phyloP scores from a whole-genome alignment of 805 yeast species.

The Pichia cabralensis region DNA sequence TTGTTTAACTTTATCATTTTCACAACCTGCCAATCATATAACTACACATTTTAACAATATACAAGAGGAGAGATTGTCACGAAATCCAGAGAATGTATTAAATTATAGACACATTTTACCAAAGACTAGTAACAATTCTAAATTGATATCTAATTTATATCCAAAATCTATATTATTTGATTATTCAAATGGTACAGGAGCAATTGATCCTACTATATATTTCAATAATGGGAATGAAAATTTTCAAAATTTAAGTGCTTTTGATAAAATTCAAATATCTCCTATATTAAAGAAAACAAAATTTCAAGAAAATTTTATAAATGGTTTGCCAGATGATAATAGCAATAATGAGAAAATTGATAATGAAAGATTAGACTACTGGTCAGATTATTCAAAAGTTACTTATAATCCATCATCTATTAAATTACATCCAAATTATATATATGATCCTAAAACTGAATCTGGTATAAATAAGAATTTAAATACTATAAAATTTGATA shows the following conservation, averaged over 20 bases:
- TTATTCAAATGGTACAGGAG: slow-evolving; percentile 64
- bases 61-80: slow-evolving; percentile 58
- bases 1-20: slow-evolving; percentile 58
- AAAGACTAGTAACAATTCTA: slow-evolving; percentile 19
- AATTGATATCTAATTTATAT: slow-evolving; percentile 45
- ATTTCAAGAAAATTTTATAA: slow-evolving; percentile 58
- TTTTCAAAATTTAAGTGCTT: slow-evolving; percentile 4
- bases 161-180: slow-evolving; percentile 86
- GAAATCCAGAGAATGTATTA: not conserved
- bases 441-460: slow-evolving; percentile 30
- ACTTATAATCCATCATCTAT: slow-evolving; percentile 55
- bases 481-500: slow-evolving; percentile 33
- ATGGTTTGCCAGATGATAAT: slow-evolving; percentile 26
- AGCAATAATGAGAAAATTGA: slow-evolving; percentile 30
- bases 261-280: slow-evolving; percentile 21
- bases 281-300: slow-evolving; percentile 35
- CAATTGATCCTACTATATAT: slow-evolving; percentile 47
- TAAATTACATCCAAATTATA: slow-evolving; percentile 50
- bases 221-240: slow-evolving; percentile 15
- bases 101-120: slow-evolving; percentile 2
- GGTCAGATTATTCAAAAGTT: slow-evolving; percentile 75
- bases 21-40: slow-evolving; percentile 69
- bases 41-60: slow-evolving; percentile 71
- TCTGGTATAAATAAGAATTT: slow-evolving; percentile 16
- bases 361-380: slow-evolving; percentile 40